Evolutionary conservation across 441 rosid genomes (phyloP).

Genomic region (Populus hybrid): DNA sequence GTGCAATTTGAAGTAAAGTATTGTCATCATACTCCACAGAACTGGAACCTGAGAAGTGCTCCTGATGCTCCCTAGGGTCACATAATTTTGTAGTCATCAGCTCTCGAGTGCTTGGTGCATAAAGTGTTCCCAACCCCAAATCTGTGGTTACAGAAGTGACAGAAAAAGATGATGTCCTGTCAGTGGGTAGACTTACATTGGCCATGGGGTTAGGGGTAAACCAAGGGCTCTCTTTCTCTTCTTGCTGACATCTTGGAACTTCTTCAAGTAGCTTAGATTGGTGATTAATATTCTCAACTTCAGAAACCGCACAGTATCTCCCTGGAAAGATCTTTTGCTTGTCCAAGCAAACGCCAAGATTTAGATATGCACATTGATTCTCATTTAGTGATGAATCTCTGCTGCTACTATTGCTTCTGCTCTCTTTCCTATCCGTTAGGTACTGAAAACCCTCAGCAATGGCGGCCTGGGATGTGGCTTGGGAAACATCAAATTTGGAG

Average conservation of each 20-base stretch:
- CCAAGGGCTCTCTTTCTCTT: conserved; percentile 20
- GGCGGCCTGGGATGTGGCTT: conserved; percentile 27
- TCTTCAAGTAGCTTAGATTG: conserved; percentile 29
- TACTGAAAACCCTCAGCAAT: conserved; percentile 13
- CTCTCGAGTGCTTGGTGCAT: conserved; percentile 39
- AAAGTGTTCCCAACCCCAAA: conserved; percentile 57
- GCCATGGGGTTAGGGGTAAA: conserved; percentile 16
- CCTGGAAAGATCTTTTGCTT: conserved; percentile 21
- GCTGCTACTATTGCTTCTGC: conserved; percentile 22
- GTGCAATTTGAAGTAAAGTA: conserved; percentile 25
- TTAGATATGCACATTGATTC: conserved; percentile 19
- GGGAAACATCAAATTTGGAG: conserved; percentile 29
- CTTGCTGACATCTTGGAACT: conserved; percentile 27
- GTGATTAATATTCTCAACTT: conserved; percentile 19
- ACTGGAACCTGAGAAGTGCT: conserved; percentile 18
- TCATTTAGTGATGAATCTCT: conserved; percentile 22
- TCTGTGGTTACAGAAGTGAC: conserved; percentile 54
- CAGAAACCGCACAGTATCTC: conserved; percentile 15
- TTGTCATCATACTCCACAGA: conserved; percentile 28
- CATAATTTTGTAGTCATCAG: conserved; percentile 23
- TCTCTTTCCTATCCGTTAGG: conserved; percentile 32
- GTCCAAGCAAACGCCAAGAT: conserved; percentile 17
- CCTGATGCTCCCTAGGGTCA: conserved; percentile 22
- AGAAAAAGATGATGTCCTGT: conserved; percentile 34
- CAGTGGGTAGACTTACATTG: conserved; percentile 21